phyloP scores from a whole-genome alignment of 768 basidiomycete genomes.

The Sarcodon aspratus region DNA sequence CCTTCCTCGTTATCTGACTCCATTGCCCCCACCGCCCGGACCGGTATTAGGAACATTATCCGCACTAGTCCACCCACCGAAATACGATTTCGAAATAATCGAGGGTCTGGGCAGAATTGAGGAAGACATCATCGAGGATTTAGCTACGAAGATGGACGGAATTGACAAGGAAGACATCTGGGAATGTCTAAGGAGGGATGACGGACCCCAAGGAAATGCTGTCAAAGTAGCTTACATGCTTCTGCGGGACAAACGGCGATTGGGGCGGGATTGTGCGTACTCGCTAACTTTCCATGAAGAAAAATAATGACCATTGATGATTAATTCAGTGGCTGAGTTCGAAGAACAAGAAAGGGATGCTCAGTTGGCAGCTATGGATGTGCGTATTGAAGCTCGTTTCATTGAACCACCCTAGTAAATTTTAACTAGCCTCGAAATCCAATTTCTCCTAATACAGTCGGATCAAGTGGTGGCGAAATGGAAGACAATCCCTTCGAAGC shows the following conservation, averaged over 20 bases:
- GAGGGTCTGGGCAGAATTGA: constrained; percentile 89
- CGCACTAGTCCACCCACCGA: constrained; percentile 53
- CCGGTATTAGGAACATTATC: constrained; percentile 68
- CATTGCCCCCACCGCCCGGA: constrained; percentile 67
- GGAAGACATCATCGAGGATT: constrained; percentile 79
- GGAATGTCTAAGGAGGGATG: constrained; percentile 74
- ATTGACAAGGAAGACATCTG: constrained; percentile 80
- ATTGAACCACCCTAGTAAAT: constrained; percentile 1
- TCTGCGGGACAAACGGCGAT: constrained; percentile 75
- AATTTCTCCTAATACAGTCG: constrained; percentile 55
- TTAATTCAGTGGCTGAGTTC: constrained; percentile 51
- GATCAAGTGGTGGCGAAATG: constrained; percentile 46
- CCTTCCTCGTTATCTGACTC: constrained; percentile 77
- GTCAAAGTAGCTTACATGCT: constrained; percentile 97
- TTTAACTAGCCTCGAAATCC: constrained; percentile 51
- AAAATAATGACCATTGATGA: constrained; percentile 8
- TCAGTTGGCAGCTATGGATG: constrained; percentile 70
- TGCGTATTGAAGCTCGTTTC: constrained; percentile 24
- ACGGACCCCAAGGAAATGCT: constrained; percentile 80
- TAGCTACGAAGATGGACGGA: constrained; percentile 58
- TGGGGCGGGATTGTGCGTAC: constrained; percentile 73
- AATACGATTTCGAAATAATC: constrained; percentile 74
- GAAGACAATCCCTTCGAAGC: constrained; percentile 76
- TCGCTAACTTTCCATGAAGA: not conserved
- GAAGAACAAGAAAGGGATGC: constrained; percentile 85